Conservation (phyloP, 2,329 filamentous ascomycete species). For the Neofusicoccum umdonicola region DNA sequence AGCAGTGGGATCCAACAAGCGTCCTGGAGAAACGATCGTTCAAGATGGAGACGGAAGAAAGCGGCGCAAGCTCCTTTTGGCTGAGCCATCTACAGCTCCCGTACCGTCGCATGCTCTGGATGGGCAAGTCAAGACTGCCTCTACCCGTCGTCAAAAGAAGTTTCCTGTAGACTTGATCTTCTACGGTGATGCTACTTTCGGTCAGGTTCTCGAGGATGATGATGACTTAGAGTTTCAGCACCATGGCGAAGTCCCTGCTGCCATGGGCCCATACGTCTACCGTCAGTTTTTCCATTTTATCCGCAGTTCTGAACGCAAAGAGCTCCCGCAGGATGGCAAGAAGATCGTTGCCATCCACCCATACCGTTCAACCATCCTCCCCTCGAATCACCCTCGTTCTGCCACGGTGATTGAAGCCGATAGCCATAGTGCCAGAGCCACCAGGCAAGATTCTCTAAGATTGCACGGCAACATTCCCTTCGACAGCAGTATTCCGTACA, state of each 20-base stretch:
- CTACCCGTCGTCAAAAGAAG: not conserved
- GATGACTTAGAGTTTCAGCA: constrained; percentile 18
- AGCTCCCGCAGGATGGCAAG: constrained; percentile 22
- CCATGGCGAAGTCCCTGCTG: constrained; percentile 12
- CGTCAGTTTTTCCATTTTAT: constrained; percentile 28
- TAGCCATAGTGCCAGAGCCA: constrained; percentile 22
- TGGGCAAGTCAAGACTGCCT: not conserved
- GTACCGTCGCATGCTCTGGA: not conserved
- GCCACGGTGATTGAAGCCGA: constrained; percentile 28
- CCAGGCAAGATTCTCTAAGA: constrained; percentile 26
- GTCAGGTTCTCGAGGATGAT: constrained; percentile 15
- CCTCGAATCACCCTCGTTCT: constrained; percentile 24
- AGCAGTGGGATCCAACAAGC: not conserved
- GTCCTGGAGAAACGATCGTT: constrained; percentile 25
- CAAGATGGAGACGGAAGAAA: constrained; percentile 31
- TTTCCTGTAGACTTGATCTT: constrained; percentile 34
- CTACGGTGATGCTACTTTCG: constrained; percentile 22
- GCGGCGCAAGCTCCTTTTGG: constrained; percentile 31
- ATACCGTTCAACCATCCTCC: constrained; percentile 25
- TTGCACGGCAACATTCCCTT: constrained; percentile 14
- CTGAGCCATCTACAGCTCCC: constrained; percentile 22
- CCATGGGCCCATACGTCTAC: constrained; percentile 27
- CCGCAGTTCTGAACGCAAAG: constrained; percentile 18
- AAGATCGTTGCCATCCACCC: constrained; percentile 30
- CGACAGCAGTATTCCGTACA: constrained; percentile 24